Evolutionary conservation across 2,329 filamentous ascomycete species (phyloP).

Genomic region (Tolypocladium inflatum): DNA sequence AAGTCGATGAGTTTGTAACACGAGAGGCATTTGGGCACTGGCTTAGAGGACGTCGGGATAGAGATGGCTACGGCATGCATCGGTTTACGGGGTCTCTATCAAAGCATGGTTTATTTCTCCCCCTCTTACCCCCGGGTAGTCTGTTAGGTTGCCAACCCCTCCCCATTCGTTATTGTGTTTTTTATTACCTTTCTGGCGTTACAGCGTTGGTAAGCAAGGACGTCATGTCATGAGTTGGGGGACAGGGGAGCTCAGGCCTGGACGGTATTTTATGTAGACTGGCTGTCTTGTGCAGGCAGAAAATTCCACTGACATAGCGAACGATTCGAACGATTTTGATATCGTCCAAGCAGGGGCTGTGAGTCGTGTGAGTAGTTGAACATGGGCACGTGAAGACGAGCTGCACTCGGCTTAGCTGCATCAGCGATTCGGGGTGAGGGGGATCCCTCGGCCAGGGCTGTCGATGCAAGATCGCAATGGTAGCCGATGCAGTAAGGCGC

Average conservation of each 20-base stretch:
- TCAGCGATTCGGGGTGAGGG: background rate
- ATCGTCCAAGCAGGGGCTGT: background rate
- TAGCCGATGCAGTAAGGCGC: background rate
- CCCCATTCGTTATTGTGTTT: background rate
- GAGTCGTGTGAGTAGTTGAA: background rate
- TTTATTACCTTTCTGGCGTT: conserved; percentile 1
- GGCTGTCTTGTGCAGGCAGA: background rate
- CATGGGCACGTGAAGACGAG: background rate
- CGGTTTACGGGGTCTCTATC: background rate
- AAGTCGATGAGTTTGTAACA: background rate
- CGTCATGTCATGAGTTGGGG: background rate
- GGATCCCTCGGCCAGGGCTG: background rate
- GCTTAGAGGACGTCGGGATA: background rate
- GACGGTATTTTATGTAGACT: background rate
- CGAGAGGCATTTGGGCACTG: background rate
- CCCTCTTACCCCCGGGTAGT: background rate
- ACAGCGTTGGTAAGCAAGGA: background rate
- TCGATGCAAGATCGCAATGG: background rate
- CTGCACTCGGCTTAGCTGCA: background rate
- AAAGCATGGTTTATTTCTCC: background rate
- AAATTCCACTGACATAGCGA: background rate
- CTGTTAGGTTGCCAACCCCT: background rate
- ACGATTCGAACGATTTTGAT: background rate
- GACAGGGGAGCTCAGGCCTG: background rate
- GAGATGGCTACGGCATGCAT: background rate